Evolutionary conservation across 805 yeast genomes (phyloP), one percentile per base, ranked within the genome.

Genomic region (Metschnikowia hibisci): DNA sequence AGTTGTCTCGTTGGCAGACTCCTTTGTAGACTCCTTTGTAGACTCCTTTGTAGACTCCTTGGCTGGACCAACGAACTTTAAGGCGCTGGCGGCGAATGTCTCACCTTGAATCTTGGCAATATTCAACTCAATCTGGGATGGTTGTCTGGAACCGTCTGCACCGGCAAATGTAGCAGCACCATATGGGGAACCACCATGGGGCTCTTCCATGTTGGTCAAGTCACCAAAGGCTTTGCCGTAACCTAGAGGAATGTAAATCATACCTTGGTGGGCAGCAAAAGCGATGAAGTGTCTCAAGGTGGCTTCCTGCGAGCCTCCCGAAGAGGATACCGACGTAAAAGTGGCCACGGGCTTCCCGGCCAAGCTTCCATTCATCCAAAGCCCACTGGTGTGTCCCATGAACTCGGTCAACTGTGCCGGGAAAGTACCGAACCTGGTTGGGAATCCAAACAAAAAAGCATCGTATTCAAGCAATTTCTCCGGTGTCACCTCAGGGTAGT

Each of bases 161-260:
- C 84, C 91, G 28, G 95, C 87, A 52, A 76, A 73, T 45, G 86
- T 70, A 59, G 91, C 93, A 34, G 95, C 88, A 66, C 95, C 95
- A 84, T 88, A 87, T 41, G 95, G 78, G 43, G 90, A 78, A 55
- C 84, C 83, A 56, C 95, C 95, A 60, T 83, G 90, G 44, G 76
- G 73, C 67, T 82, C 90, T 15, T 71, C 74, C 45, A 83, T 58
- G 62, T 74, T 74, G 51, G 77, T 54, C 54, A 81, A 62, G 46
- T 76, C 75, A 39, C 77, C 74, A 60, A 80, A 79, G 32, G 71
- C 74, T 29, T 73, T 64, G 41, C 74, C 80, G 68, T 77, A 78
- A 59, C 96, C 96, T 55, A 87, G 74, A 49, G 96, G 96, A 46
- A 87, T 80, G 63, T 64, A 87, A 53, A 82, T 69, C 71, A 87